Conservation (phyloP, 2,329 filamentous ascomycete species). For the Trichoderma asperellum region DNA sequence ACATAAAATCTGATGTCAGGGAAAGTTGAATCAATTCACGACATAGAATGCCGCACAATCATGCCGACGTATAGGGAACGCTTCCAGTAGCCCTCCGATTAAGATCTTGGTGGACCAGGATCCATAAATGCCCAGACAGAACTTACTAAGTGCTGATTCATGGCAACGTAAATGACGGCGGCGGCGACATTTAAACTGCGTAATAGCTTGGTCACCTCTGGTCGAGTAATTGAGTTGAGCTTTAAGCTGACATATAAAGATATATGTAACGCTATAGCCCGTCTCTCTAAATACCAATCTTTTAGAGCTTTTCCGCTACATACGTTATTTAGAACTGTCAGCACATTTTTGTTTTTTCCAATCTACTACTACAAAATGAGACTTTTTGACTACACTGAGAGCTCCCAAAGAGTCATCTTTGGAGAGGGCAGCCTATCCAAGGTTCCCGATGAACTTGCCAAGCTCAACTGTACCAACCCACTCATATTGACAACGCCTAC, state of each 20-base stretch:
- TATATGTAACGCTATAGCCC: not conserved
- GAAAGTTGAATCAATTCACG: not conserved
- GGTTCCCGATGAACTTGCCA: conserved; percentile 47
- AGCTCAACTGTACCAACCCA: conserved; percentile 54
- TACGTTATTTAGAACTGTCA: not conserved
- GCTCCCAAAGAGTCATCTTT: conserved; percentile 51
- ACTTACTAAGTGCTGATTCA: conserved; percentile 23
- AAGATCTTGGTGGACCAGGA: not conserved
- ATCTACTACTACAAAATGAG: not conserved
- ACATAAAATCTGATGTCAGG: too few relatives aligned
- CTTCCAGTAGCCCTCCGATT: not conserved
- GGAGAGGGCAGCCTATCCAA: conserved; percentile 58
- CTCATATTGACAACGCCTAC: conserved; percentile 58
- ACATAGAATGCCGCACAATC: not conserved
- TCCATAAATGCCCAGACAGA: not conserved
- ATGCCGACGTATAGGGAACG: not conserved
- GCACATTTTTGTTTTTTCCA: not conserved
- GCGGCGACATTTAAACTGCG: not conserved
- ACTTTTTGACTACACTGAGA: conserved; percentile 18
- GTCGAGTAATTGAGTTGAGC: not conserved
- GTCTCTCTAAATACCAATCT: not conserved
- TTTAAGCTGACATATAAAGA: not conserved
- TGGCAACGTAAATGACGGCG: not conserved
- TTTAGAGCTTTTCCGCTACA: not conserved
- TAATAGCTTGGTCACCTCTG: conserved; percentile 15